Evolutionary conservation across 768 basidiomycete species (phyloP).

Genomic region (Mycena alexandri): DNA sequence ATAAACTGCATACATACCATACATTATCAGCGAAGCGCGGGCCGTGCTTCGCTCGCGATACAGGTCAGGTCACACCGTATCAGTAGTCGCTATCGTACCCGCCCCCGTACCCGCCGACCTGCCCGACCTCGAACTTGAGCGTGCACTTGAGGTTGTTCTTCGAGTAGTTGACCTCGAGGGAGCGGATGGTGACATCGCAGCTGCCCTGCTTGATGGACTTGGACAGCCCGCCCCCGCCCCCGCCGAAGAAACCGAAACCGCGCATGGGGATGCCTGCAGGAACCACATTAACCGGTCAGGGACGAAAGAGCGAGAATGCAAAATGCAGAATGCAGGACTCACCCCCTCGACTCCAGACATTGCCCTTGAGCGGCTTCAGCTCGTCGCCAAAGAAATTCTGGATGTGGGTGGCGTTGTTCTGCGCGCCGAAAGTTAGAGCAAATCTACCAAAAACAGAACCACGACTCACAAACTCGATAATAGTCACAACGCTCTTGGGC

Average conservation of each 20-base stretch:
- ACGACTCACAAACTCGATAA: slow-evolving; percentile 52
- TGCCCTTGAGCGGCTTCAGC: slow-evolving; percentile 52
- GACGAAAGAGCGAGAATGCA: not conserved
- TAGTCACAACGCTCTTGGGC: slow-evolving; percentile 55
- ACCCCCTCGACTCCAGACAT: slow-evolving; percentile 52
- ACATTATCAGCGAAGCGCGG: not conserved
- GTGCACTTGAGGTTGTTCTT: slow-evolving; percentile 57
- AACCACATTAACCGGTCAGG: not conserved
- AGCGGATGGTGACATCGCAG: slow-evolving; percentile 48
- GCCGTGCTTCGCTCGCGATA: not conserved
- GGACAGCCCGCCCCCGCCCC: slow-evolving; percentile 45
- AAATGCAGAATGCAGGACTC: slow-evolving; percentile 7
- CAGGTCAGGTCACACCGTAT: not conserved
- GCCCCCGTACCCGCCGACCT: slow-evolving; percentile 34
- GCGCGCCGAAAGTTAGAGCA: not conserved
- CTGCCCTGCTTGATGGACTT: slow-evolving; percentile 54
- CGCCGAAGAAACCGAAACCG: slow-evolving; percentile 31
- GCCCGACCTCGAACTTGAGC: slow-evolving; percentile 53
- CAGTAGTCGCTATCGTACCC: slow-evolving; percentile 23
- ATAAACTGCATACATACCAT: not conserved
- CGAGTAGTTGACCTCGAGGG: slow-evolving; percentile 54
- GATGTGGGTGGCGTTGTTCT: slow-evolving; percentile 42
- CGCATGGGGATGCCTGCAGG: slow-evolving; percentile 34
- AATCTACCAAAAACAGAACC: not conserved
- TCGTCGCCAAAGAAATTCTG: slow-evolving; percentile 51